Percentiles rank a stretch among this genome's conserved stretches.
Evolutionary conservation across 2,329 filamentous ascomycete species (phyloP).

Genomic region (Cercospora sp.): DNA sequence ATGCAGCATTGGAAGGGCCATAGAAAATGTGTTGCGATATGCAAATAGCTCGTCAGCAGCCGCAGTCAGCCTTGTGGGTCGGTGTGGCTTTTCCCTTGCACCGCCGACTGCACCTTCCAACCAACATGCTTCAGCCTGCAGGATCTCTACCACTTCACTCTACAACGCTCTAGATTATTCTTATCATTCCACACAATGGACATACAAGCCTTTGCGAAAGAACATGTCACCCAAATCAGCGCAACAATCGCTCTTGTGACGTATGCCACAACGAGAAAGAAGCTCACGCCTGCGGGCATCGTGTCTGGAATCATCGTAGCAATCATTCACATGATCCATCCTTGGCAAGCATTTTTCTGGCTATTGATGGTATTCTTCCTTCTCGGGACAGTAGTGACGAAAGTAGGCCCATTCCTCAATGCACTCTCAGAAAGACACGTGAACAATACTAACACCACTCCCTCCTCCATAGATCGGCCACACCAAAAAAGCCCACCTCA

Average conservation of each 20-base stretch:
- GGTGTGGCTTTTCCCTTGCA: neutral
- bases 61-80: neutral
- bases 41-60: neutral
- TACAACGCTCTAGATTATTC: neutral
- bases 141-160: neutral
- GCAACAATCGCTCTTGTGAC: conserved; percentile 48
- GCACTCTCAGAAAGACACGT: too few species aligned
- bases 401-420: conserved; percentile 46
- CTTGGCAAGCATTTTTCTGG: conserved; percentile 88
- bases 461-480: conserved; percentile 69
- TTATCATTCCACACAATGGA: conserved; percentile 24
- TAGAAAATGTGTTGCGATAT: neutral
- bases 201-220: conserved; percentile 26
- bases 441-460: conserved; percentile 5
- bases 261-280: conserved; percentile 49
- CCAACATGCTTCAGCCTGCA: neutral
- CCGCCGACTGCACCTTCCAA: neutral
- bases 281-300: conserved; percentile 74
- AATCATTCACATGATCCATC: conserved; percentile 80
- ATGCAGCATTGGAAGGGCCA: neutral
- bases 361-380: conserved; percentile 84
- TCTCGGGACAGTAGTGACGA: conserved; percentile 78
- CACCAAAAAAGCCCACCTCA: conserved; percentile 77
- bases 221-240: conserved; percentile 35
- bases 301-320: conserved; percentile 72